phyloP scores from a whole-genome alignment of 2,329 filamentous ascomycete genomes.

The Mariannaea elegans region DNA sequence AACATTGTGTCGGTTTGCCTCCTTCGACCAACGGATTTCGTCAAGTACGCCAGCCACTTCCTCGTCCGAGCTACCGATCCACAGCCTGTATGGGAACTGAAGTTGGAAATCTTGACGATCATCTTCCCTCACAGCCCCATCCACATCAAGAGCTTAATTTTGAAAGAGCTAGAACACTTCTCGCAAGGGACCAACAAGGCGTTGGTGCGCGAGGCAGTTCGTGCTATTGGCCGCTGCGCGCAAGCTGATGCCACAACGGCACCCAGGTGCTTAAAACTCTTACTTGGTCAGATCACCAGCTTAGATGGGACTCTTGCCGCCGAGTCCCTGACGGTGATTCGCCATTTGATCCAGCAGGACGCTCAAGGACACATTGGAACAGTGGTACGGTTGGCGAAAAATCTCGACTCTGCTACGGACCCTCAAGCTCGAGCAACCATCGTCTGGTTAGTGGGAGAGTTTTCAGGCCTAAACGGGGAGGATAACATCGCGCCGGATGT shows the following conservation, averaged over 20 bases:
- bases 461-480: slow-evolving; percentile 79
- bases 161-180: slow-evolving; percentile 95
- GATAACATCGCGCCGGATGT: slow-evolving; percentile 95
- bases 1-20: slow-evolving; percentile 96
- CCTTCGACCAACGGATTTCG: slow-evolving; percentile 78
- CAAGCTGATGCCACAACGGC: slow-evolving; percentile 78
- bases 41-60: slow-evolving; percentile 89
- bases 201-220: slow-evolving; percentile 87
- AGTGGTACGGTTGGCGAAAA: slow-evolving; percentile 87
- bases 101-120: slow-evolving; percentile 89
- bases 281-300: slow-evolving; percentile 88
- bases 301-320: slow-evolving; percentile 88
- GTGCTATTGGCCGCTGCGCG: slow-evolving; percentile 92
- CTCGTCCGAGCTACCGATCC: slow-evolving; percentile 83
- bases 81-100: slow-evolving; percentile 86
- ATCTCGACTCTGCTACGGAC: slow-evolving; percentile 87
- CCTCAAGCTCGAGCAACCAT: slow-evolving; percentile 92
- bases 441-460: slow-evolving; percentile 97
- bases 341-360: slow-evolving; percentile 93
- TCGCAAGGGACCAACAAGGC: slow-evolving; percentile 76
- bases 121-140: slow-evolving; percentile 85
- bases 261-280: slow-evolving; percentile 80
- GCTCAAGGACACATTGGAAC: slow-evolving; percentile 83
- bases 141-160: slow-evolving; percentile 83
- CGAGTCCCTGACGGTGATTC: slow-evolving; percentile 92